These are phyloP conservation scores for Quercus lobata DNA, from an alignment of 331 rosid species.

Conservation along the genomic window DNA sequence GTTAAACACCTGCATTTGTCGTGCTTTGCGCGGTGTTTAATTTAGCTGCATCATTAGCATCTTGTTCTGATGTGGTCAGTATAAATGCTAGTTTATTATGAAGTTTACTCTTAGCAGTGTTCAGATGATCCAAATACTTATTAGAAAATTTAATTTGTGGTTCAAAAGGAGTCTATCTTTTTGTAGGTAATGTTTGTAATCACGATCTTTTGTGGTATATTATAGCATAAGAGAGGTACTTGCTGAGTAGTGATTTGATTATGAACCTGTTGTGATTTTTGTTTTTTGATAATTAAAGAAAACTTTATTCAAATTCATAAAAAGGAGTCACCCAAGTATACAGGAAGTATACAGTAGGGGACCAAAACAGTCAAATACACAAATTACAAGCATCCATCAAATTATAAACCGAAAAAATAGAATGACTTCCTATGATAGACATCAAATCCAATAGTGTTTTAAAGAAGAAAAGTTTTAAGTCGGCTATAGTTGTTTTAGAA, in stretches of 20 bases:
- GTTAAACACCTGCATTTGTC: not conserved
- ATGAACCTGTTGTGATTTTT: not conserved
- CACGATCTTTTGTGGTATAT: not conserved
- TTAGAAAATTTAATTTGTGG: not conserved
- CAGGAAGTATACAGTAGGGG: too few species aligned
- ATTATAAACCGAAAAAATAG: too few species aligned
- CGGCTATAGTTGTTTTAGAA: too few species aligned
- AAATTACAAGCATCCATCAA: too few species aligned
- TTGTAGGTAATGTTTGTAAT: not conserved
- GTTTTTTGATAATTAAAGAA: too few species aligned
- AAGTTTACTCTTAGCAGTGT: not conserved
- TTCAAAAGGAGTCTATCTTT: not conserved
- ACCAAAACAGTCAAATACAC: too few species aligned
- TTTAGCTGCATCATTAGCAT: not conserved
- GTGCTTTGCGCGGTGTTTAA: not conserved
- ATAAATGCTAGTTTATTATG: not conserved
- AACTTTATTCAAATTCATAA: too few species aligned
- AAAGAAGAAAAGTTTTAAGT: too few species aligned
- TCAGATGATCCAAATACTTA: not conserved
- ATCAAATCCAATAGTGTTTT: too few species aligned
- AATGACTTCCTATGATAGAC: too few species aligned
- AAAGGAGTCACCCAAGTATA: too few species aligned
- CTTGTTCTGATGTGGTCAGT: not conserved
- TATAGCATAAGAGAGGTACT: not conserved
- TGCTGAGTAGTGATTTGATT: not conserved